A percentile compares a stretch with the other conserved stretches of the same genome.
Evolutionary conservation across 2,329 filamentous ascomycete genomes (phyloP).

Genomic region (Metarhizium album): DNA sequence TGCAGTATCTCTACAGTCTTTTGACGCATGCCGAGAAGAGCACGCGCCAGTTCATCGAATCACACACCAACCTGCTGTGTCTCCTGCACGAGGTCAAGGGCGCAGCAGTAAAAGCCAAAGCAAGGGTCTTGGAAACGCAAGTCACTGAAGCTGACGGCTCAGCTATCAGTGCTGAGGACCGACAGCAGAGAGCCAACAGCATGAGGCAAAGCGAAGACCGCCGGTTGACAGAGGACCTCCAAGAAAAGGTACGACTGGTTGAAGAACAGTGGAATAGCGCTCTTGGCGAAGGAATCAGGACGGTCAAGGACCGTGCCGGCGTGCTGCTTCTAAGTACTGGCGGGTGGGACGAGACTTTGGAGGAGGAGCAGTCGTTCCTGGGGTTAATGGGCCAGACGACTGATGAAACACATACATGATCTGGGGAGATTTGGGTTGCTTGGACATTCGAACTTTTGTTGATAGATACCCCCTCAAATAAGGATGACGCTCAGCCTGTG

Average conservation of each 20-base stretch:
- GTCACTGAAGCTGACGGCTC: constrained; percentile 30
- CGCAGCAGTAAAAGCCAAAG: constrained; percentile 59
- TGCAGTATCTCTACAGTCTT: constrained; percentile 84
- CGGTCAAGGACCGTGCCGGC: constrained; percentile 63
- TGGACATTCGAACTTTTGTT: not conserved
- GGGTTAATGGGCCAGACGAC: constrained; percentile 22
- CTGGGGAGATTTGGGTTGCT: not conserved
- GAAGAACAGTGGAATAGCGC: constrained; percentile 87
- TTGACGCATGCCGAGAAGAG: constrained; percentile 83
- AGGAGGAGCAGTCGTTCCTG: constrained; percentile 40
- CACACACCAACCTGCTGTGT: constrained; percentile 82
- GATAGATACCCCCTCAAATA: constrained; percentile 2
- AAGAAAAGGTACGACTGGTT: constrained; percentile 85
- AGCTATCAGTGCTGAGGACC: constrained; percentile 21
- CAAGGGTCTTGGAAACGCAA: constrained; percentile 56
- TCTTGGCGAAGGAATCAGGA: constrained; percentile 65
- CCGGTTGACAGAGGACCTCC: constrained; percentile 70
- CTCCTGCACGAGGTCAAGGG: constrained; percentile 84
- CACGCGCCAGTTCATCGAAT: constrained; percentile 94
- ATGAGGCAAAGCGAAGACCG: constrained; percentile 57
- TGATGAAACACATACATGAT: not conserved
- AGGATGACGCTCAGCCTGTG: constrained; percentile 1
- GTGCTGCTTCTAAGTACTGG: constrained; percentile 63
- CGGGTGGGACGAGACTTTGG: constrained; percentile 77
- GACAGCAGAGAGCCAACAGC: constrained; percentile 34